Evolutionary conservation across 2,329 filamentous ascomycete genomes (phyloP), one percentile per base, ranked within the genome.

Genomic region (Zymoseptoria crescenta): DNA sequence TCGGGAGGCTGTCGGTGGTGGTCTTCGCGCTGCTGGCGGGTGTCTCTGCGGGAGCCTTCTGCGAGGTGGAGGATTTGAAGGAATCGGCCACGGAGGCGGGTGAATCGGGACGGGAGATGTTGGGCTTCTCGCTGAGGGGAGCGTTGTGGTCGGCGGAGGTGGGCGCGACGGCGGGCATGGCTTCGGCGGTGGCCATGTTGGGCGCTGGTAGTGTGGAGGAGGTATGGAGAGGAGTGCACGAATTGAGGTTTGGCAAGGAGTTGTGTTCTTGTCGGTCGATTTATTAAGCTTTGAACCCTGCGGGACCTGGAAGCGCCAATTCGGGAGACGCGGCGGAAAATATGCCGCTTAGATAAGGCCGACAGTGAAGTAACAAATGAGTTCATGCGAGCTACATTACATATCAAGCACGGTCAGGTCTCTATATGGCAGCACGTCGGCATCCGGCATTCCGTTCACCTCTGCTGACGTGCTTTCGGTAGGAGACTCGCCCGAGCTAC

Each of bases 61-160:
- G 62, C n/a, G 67, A 68, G 20, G 65, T 55, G 9, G 62, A 61
- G 13, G 65, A 66, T 48, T 67, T 67, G 64, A 68, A 66, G 13
- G 68, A 71, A 10, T 19, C 56, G 52, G 55, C 61, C 49, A 56
- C 62, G 27, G 68, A 70, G 29, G 62, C 60, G 49, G 65, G 60
- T 2, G 69, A 70, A 21, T 66, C 57, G 35, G 67, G 60, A 28
- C 66, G 62, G 8, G 68, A 68, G 16, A 62, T 49, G 8, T 58
- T 56, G 35, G 55, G n/a, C 16, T 52, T 29, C 16, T 29, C 51
- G 24, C 16, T 19, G 20, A 29, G n/a, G 24, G 29, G 20, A 24
- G 51, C 51, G 24, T 1, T 29, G 24, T 16, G 30, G 51, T 52
- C 51, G 20, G 1, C 35, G 35, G 35, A 16, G 16, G 35, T 2